A percentile compares a stretch with the other conserved stretches of the same genome.
phyloP scores from a whole-genome alignment of 2,329 filamentous ascomycete species.

The Exophiala phaeomuriformis region DNA sequence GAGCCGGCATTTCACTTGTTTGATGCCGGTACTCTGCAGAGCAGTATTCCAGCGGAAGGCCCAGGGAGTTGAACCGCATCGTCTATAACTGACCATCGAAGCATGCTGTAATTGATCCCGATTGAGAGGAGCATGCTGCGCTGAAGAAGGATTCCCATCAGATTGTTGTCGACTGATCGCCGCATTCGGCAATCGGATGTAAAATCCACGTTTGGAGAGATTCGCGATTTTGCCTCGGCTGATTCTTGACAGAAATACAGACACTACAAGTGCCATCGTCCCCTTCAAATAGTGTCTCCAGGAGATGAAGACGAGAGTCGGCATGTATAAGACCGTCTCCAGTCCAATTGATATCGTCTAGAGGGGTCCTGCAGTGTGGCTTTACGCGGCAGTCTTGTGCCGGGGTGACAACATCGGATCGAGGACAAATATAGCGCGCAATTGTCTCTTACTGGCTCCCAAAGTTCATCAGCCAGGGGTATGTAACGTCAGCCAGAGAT shows the following conservation, averaged over 20 bases:
- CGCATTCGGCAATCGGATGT: neutral
- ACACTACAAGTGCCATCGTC: neutral
- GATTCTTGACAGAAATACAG: neutral
- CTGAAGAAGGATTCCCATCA: neutral
- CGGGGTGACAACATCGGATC: too few relatives aligned
- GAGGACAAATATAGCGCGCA: too few relatives aligned
- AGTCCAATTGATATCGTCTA: too few relatives aligned
- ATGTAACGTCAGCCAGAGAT: too few relatives aligned
- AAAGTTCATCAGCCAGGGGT: too few relatives aligned
- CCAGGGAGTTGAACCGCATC: conserved; percentile 2
- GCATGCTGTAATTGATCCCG: neutral
- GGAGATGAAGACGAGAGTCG: neutral
- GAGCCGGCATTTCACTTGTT: neutral
- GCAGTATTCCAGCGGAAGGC: conserved; percentile 6
- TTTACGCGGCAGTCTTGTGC: too few relatives aligned
- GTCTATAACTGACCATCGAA: neutral
- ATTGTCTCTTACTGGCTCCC: too few relatives aligned
- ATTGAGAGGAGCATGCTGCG: too few relatives aligned
- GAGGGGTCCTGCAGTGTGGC: too few relatives aligned
- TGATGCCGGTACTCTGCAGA: conserved; percentile 1
- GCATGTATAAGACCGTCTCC: too few relatives aligned
- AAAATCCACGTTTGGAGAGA: neutral
- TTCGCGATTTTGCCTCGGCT: neutral
- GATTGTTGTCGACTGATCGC: neutral
- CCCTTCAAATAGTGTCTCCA: neutral